Evolutionary conservation across 495 filamentous ascomycete genomes (phyloP), one percentile per base, ranked within the genome.

Genomic region (Lophiotrema nucula): DNA sequence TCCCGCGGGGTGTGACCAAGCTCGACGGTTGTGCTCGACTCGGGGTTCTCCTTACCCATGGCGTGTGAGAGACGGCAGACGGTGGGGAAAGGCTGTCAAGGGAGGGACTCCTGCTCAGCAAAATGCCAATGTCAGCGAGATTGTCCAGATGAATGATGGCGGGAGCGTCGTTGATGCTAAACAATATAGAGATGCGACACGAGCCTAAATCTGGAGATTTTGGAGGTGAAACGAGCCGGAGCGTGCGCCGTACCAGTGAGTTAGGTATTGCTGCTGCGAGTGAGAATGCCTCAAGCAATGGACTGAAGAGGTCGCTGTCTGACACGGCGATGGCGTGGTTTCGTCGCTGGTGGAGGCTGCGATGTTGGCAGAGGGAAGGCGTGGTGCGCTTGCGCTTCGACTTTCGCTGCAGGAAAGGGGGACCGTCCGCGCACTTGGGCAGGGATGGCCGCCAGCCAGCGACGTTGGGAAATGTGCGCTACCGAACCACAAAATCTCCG

Each of bases 21-120:
- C 24, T 25, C 22, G 57, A 13, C 42, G 13, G 16, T 21, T 39
- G 44, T 42, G 21, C 15, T 16, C 38, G 21, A n/a, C 6, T 37
- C 26, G 45, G 51, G 46, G 56, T 25, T 43, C 35, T 59, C 62
- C 69, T 70, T 72, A 72, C 69, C 69, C 69, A 72, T 72, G 58
- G 65, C 58, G 66, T 58, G 42, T 58, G 59, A 51, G 45, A 26
- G 48, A 65, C 60, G 53, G 47, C 44, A 57, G 53, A 66, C 53
- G 53, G 42, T 49, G 47, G 45, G 53, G 24, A 35, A 37, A 26
- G 21, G 48, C 51, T 33, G 56, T 56, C 44, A 53, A 65, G 56
- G n/a, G 63, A 58, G 47, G 62, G 63, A 58, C 63, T 58, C 41
- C 63, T 66, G 41, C 45, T 25, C 23, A 18, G 54, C 16, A 47